These are phyloP conservation scores for Rubroboletus satanas DNA, from an alignment of 768 basidiomycete genomes.

Conservation along the genomic window DNA sequence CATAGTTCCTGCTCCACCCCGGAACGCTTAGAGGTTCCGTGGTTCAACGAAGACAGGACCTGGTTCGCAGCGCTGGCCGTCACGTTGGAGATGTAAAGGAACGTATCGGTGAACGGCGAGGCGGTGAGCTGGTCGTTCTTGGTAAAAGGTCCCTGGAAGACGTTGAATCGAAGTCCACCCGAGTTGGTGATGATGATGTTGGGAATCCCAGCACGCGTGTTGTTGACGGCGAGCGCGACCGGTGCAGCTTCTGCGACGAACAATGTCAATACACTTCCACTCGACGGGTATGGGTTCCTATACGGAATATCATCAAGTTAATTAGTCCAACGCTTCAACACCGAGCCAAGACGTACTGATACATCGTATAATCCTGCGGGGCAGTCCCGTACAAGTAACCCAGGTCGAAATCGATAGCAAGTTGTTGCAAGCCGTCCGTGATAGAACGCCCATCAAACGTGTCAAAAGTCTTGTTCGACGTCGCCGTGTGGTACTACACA, in stretches of 20 bases:
- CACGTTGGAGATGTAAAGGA: conserved; percentile 59
- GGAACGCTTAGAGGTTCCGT: conserved; percentile 21
- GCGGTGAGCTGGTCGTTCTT: conserved; percentile 78
- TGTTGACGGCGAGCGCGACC: conserved; percentile 56
- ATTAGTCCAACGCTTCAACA: not conserved
- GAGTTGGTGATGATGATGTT: conserved; percentile 65
- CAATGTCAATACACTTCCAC: conserved; percentile 55
- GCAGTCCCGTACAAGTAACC: conserved; percentile 62
- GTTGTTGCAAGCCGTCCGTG: conserved; percentile 48
- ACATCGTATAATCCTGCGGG: conserved; percentile 71
- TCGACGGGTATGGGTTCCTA: conserved; percentile 62
- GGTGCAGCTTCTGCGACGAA: conserved; percentile 54
- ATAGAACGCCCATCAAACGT: conserved; percentile 52
- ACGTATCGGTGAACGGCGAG: conserved; percentile 63
- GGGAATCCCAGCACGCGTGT: conserved; percentile 55
- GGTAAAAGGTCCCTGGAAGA: conserved; percentile 68
- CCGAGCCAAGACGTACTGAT: conserved; percentile 39
- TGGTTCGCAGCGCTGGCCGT: conserved; percentile 46
- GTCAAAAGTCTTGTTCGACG: conserved; percentile 54
- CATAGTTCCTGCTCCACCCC: conserved; percentile 25
- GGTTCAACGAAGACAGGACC: conserved; percentile 54
- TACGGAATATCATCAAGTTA: not conserved
- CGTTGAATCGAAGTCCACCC: conserved; percentile 60
- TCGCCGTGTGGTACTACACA: conserved; percentile 62
- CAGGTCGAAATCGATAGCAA: conserved; percentile 61